Conservation (phyloP, 2,329 filamentous ascomycete species). For the Pseudovirgaria hyperparasitica region DNA sequence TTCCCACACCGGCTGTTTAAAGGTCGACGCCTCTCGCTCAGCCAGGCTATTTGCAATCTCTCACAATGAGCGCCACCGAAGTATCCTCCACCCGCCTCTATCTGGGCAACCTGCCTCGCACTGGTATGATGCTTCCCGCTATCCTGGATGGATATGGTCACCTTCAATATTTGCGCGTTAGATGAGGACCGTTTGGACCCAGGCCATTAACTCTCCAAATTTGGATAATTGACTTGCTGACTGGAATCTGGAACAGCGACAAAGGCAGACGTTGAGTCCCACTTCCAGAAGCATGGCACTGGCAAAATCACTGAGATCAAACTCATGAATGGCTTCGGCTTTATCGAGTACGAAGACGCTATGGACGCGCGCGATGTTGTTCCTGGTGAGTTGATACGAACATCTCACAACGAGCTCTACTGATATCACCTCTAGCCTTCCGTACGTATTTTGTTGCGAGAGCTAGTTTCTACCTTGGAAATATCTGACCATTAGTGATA, state of each 20-base stretch:
- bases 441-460: constrained; percentile 29
- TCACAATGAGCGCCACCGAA: constrained; percentile 61
- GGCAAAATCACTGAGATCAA: constrained; percentile 99
- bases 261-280: constrained; percentile 90
- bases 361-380: constrained; percentile 98
- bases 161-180: constrained; percentile 2
- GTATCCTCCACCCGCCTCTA: constrained; percentile 93
- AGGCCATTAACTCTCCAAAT: constrained; percentile 2
- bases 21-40: too few species aligned
- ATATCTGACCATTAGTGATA: constrained; percentile 26
- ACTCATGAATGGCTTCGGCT: constrained; percentile 99
- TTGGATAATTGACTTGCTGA: constrained; percentile 29
- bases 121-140: constrained; percentile 52
- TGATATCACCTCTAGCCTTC: constrained; percentile 33
- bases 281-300: constrained; percentile 91
- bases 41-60: too few species aligned
- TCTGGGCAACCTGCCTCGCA: constrained; percentile 92
- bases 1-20: too few species aligned
- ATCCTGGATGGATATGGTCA: constrained; percentile 7
- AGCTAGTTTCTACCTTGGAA: constrained; percentile 1
- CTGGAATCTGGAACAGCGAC: constrained; percentile 54
- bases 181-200: constrained; percentile 5
- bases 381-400: constrained; percentile 56
- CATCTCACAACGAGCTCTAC: constrained; percentile 8
- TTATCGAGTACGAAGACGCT: constrained; percentile 98